Evolutionary conservation across 169 alveolate genomes (phyloP).

Genomic region (Blepharisma undulans): DNA sequence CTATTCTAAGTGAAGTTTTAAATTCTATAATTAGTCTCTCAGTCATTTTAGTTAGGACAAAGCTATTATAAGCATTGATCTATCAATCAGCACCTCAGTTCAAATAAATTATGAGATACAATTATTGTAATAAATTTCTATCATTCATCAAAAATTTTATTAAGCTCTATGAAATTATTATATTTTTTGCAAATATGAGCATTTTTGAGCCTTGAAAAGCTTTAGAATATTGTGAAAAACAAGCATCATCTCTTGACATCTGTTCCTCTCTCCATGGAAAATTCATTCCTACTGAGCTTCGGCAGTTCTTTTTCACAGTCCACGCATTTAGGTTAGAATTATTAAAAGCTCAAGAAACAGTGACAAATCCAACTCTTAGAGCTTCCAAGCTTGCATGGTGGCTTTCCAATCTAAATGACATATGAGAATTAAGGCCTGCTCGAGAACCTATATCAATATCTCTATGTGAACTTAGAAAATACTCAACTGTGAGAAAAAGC

Average conservation of each 20-base stretch:
- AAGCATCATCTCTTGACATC: neutral
- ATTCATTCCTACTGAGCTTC: constrained; percentile 34
- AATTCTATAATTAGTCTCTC: too few species aligned
- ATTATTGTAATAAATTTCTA: too few species aligned
- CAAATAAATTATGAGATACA: too few species aligned
- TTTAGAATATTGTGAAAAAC: constrained; percentile 19
- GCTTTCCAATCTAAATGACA: neutral
- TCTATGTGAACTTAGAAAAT: neutral
- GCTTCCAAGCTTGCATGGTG: constrained; percentile 31
- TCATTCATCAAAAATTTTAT: too few species aligned
- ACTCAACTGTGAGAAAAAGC: neutral
- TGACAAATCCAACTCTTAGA: neutral
- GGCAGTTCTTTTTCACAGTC: constrained; percentile 2
- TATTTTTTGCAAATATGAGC: constrained; percentile 16
- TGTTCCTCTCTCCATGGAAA: constrained; percentile 17
- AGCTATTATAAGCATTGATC: too few species aligned
- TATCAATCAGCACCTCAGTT: too few species aligned
- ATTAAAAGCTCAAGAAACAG: neutral
- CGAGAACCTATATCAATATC: constrained; percentile 33
- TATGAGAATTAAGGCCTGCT: neutral
- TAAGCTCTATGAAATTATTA: neutral
- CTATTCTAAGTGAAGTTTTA: too few species aligned
- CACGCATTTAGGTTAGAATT: constrained; percentile 34
- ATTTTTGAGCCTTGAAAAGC: constrained; percentile 29
- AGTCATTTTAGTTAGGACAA: too few species aligned